phyloP scores from a whole-genome alignment of 2,329 filamentous ascomycete genomes.

The Xylariaceae sp. region DNA sequence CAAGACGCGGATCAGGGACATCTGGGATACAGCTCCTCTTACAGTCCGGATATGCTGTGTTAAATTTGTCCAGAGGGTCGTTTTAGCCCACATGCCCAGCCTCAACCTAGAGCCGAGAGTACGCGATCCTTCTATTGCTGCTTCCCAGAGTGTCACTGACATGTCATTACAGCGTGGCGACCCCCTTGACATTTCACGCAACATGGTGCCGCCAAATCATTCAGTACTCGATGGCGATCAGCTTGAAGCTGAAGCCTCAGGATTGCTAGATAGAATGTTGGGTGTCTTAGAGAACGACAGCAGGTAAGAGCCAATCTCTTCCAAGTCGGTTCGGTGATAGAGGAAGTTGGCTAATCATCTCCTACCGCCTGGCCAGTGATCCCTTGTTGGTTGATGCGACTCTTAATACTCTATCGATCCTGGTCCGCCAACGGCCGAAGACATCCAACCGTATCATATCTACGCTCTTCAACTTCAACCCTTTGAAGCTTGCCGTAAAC shows the following conservation, averaged over 20 bases:
- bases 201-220: slow-evolving; percentile 79
- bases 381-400: slow-evolving; percentile 85
- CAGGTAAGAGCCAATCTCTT: slow-evolving; percentile 49
- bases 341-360: neutral
- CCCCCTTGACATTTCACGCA: slow-evolving; percentile 71
- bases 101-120: slow-evolving; percentile 77
- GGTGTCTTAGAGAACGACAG: slow-evolving; percentile 78
- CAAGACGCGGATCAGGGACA: slow-evolving; percentile 79
- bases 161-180: slow-evolving; percentile 38
- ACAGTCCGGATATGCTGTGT: slow-evolving; percentile 89
- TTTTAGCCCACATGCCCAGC: slow-evolving; percentile 86
- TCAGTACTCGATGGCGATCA: slow-evolving; percentile 70
- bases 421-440: slow-evolving; percentile 75
- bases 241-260: slow-evolving; percentile 88
- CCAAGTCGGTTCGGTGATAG: neutral
- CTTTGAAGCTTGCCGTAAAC: slow-evolving; percentile 66
- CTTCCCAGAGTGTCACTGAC: slow-evolving; percentile 22
- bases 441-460: slow-evolving; percentile 82
- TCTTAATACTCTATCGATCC: slow-evolving; percentile 76
- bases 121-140: slow-evolving; percentile 31
- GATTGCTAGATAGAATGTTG: slow-evolving; percentile 82
- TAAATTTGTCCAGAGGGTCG: slow-evolving; percentile 92
- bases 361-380: slow-evolving; percentile 53
- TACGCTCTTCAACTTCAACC: slow-evolving; percentile 85
- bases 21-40: slow-evolving; percentile 76